A percentile compares a stretch with the other conserved stretches of the same genome.
phyloP scores from a whole-genome alignment of 768 basidiomycete genomes.

The Rickenella mellea region DNA sequence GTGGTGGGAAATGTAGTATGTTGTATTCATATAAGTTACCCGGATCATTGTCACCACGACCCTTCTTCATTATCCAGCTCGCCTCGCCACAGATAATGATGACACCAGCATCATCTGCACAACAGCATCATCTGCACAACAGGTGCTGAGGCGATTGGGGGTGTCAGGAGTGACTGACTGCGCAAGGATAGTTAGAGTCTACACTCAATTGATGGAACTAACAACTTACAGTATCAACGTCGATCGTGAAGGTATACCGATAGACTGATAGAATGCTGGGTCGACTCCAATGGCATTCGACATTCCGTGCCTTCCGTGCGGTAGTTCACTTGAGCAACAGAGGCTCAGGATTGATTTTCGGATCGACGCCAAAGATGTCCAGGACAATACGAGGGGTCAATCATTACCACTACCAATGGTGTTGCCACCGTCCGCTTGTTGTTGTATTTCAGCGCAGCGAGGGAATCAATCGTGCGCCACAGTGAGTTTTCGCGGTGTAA shows the following conservation, averaged over 20 bases:
- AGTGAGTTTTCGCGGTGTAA: constrained; percentile 92
- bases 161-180: constrained; percentile 87
- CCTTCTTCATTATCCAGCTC: constrained; percentile 81
- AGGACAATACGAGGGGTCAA: constrained; percentile 84
- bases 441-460: constrained; percentile 84
- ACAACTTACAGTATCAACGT: constrained; percentile 79
- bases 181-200: constrained; percentile 1
- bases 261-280: constrained; percentile 94
- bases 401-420: constrained; percentile 95
- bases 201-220: not conserved
- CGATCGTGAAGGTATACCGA: constrained; percentile 97
- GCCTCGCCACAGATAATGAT: constrained; percentile 96
- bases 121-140: too few relatives aligned
- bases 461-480: constrained; percentile 82
- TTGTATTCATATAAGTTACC: too few relatives aligned
- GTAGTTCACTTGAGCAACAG: constrained; percentile 86
- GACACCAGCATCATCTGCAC: constrained; percentile 83
- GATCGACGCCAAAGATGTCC: constrained; percentile 88
- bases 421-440: constrained; percentile 94
- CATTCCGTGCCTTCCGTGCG: too few relatives aligned
- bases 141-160: constrained; percentile 84
- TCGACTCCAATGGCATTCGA: constrained; percentile 95
- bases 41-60: constrained; percentile 99
- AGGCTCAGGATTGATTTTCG: constrained; percentile 84
- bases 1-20: constrained; percentile 92